Conservation (phyloP, 805 yeast species). For the Candida parachauliodes region DNA sequence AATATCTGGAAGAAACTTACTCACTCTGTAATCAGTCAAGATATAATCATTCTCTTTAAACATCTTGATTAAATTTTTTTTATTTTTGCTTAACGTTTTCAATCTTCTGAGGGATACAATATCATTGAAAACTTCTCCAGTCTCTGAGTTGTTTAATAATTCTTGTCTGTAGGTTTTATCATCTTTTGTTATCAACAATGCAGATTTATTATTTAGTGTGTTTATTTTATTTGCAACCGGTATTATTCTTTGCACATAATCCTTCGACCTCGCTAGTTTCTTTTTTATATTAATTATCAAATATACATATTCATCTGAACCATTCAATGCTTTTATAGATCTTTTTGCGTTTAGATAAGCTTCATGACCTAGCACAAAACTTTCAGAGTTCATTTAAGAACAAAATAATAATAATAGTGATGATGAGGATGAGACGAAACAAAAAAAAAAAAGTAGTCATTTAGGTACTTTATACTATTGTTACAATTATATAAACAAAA, state of each 20-base stretch:
- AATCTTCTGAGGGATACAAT: conserved; percentile 58
- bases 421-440: conserved; percentile 1
- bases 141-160: conserved; percentile 48
- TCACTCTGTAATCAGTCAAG: conserved; percentile 66
- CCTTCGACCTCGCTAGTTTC: conserved; percentile 26
- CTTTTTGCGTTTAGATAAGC: conserved; percentile 13
- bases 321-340: conserved; percentile 17
- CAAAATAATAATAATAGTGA: no score
- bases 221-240: conserved; percentile 54
- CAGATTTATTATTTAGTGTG: conserved; percentile 45
- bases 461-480: background rate
- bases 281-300: conserved; percentile 32
- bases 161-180: conserved; percentile 51
- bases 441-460: conserved; percentile 1
- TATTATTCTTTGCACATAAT: conserved; percentile 40
- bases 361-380: conserved; percentile 18
- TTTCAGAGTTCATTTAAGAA: conserved; percentile 2
- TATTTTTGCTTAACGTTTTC: conserved; percentile 42
- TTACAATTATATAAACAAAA: background rate
- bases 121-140: conserved; percentile 59
- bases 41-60: conserved; percentile 64
- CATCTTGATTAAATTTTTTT: conserved; percentile 44
- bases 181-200: conserved; percentile 69
- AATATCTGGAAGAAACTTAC: conserved; percentile 53
- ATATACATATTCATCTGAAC: conserved; percentile 14